A percentile compares a stretch with the other conserved stretches of the same genome.
phyloP scores from a whole-genome alignment of 768 basidiomycete genomes.

The Hypholoma sublateritium region DNA sequence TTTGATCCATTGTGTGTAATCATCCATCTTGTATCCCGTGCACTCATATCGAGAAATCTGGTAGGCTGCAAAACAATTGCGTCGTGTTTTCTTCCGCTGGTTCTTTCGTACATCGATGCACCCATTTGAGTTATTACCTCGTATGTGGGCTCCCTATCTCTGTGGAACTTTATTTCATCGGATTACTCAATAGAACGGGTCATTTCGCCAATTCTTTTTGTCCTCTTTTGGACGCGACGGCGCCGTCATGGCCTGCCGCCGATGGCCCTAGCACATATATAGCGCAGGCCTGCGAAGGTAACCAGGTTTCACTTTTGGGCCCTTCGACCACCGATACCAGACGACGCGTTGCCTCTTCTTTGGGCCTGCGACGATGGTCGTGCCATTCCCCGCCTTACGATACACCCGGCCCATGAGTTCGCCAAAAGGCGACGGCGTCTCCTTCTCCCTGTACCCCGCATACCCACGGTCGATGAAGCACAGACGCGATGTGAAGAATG shows the following conservation, averaged over 20 bases:
- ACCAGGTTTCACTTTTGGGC: background rate
- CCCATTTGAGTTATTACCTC: too few species aligned
- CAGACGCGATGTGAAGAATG: background rate
- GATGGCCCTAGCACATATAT: background rate
- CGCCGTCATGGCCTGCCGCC: background rate
- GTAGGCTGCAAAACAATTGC: too few species aligned
- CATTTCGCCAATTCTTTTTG: background rate
- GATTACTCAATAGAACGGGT: background rate
- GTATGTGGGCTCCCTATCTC: too few species aligned
- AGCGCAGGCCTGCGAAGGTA: background rate
- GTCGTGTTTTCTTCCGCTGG: too few species aligned
- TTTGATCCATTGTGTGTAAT: background rate
- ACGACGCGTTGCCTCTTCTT: background rate
- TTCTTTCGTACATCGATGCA: too few species aligned
- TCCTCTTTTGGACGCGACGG: background rate
- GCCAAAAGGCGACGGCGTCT: slow-evolving; percentile 2
- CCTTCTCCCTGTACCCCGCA: slow-evolving; percentile 3
- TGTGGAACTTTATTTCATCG: too few species aligned
- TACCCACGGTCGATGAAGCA: background rate
- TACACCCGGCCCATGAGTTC: slow-evolving; percentile 7
- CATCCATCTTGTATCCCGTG: too few species aligned
- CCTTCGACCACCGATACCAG: background rate
- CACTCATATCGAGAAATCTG: too few species aligned
- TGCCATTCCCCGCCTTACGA: slow-evolving; percentile 1
- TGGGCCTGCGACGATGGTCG: slow-evolving; percentile 3